Conservation (phyloP, 345 rosid genomes). For the Heritiera littoralis region DNA sequence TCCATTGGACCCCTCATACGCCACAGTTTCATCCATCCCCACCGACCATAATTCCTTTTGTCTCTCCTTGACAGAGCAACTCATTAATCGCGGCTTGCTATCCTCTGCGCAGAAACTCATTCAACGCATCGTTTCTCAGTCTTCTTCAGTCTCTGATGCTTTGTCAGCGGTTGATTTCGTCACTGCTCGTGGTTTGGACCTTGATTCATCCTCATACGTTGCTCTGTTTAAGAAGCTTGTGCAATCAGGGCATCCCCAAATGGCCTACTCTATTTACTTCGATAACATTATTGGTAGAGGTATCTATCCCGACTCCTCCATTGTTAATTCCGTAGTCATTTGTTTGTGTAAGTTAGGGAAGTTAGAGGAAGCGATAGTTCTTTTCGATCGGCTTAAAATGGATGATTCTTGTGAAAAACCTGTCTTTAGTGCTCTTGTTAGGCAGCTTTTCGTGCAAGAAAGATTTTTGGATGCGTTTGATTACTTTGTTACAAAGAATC, state of each 20-base stretch:
- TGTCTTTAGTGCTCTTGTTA: constrained; percentile 43
- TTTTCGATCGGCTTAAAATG: constrained; percentile 48
- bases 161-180: constrained; percentile 43
- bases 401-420: constrained; percentile 35
- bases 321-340: constrained; percentile 50
- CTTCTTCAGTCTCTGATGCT: constrained; percentile 44
- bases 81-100: constrained; percentile 41
- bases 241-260: constrained; percentile 39
- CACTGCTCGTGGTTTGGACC: constrained; percentile 39
- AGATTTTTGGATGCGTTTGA: constrained; percentile 53
- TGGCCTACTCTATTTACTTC: constrained; percentile 46
- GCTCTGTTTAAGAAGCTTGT: constrained; percentile 47
- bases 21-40: constrained; percentile 22
- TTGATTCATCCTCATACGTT: constrained; percentile 36
- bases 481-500: constrained; percentile 35
- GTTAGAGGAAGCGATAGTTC: constrained; percentile 49
- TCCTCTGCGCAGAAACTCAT: constrained; percentile 47
- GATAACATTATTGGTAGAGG: constrained; percentile 40
- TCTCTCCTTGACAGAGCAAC: constrained; percentile 47
- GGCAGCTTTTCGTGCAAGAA: constrained; percentile 40
- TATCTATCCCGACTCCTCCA: constrained; percentile 39
- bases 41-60: constrained; percentile 41
- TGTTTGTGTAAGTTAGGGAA: constrained; percentile 56
- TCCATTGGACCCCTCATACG: constrained; percentile 31
- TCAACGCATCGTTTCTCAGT: constrained; percentile 38